Evolutionary conservation across 768 basidiomycete genomes (phyloP), one percentile per base, ranked within the genome.

Genomic region (Sarcomyxa edulis): DNA sequence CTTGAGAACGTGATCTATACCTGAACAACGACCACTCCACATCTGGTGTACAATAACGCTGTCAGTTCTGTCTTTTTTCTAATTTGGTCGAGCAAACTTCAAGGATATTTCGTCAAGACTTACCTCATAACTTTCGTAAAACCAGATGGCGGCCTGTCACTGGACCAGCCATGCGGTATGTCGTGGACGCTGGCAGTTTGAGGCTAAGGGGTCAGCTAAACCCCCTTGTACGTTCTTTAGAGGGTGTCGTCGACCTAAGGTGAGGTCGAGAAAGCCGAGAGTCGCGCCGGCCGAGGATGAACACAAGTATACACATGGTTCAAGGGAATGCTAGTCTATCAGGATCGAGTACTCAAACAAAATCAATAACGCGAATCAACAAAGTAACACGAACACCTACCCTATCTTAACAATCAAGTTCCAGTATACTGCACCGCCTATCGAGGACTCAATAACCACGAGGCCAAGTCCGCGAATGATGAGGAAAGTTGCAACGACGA

Each of bases 291-390:
- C n/a, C 37, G 4, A 81, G 45, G 14, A 81, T 71, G 47, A 83
- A 78, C 3, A 69, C 81, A 31, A 84, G 58, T 31, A 79, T 71
- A 8, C 81, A 69, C 68, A 83, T 71, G 0, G 83, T 77, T 83
- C 82, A 84, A 32, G 68, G 65, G 56, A 85, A 85, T 3, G 80
- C 81, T 27, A n/a, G n/a, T n/a, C n/a, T n/a, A n/a, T n/a, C n/a
- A n/a, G n/a, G n/a, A n/a, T n/a, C n/a, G n/a, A n/a, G n/a, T n/a
- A 16, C 22, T 43, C 19, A 15, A 32, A 23, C 41, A 22, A 20
- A 31, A n/a, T n/a, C n/a, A n/a, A n/a, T n/a, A n/a, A n/a, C n/a
- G n/a, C n/a, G n/a, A n/a, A n/a, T n/a, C n/a, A n/a, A n/a, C n/a
- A n/a, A n/a, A n/a, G n/a, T n/a, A n/a, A 28, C 25, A 11, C 25